A percentile compares a stretch with the other conserved stretches of the same genome.
These are phyloP conservation scores for Saccharomycopsis javanensis DNA, from an alignment of 805 yeast species.

Conservation along the genomic window DNA sequence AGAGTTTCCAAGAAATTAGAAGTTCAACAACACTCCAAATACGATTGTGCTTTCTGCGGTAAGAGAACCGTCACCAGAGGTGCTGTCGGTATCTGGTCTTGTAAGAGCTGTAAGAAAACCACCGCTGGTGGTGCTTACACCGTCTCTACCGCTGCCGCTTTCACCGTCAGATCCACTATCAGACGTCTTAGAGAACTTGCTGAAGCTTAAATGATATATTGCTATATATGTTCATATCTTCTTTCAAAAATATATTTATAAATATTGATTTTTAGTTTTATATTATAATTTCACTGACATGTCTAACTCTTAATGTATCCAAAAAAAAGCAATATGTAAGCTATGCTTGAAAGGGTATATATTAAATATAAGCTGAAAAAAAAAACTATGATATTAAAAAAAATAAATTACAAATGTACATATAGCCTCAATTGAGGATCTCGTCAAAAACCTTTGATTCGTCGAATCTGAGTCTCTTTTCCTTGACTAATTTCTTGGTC, in stretches of 20 bases:
- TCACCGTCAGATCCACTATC: constrained; percentile 99
- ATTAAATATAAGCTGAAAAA: background rate
- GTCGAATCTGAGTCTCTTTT: constrained; percentile 5
- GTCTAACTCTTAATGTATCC: background rate
- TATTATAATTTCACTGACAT: constrained; percentile 1
- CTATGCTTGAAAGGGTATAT: too few relatives aligned
- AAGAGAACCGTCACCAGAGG: constrained; percentile 96
- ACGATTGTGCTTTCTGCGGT: constrained; percentile 99
- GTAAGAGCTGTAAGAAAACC: constrained; percentile 90
- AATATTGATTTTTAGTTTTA: background rate
- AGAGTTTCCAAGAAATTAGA: constrained; percentile 99
- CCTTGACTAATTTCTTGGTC: constrained; percentile 7
- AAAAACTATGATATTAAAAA: background rate
- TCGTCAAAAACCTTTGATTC: constrained; percentile 8
- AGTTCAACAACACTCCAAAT: constrained; percentile 96
- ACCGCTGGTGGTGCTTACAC: constrained; percentile 99
- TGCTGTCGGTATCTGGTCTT: constrained; percentile 98
- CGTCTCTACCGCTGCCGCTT: constrained; percentile 98
- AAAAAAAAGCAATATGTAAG: background rate
- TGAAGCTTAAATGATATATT: constrained; percentile 68
- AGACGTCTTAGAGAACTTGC: constrained; percentile 99
- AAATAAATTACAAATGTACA: background rate
- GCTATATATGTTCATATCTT: background rate
- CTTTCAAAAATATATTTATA: background rate
- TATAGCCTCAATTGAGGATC: background rate